These are phyloP conservation scores for Mycena amicta DNA, from an alignment of 768 basidiomycete species.

Conservation along the genomic window DNA sequence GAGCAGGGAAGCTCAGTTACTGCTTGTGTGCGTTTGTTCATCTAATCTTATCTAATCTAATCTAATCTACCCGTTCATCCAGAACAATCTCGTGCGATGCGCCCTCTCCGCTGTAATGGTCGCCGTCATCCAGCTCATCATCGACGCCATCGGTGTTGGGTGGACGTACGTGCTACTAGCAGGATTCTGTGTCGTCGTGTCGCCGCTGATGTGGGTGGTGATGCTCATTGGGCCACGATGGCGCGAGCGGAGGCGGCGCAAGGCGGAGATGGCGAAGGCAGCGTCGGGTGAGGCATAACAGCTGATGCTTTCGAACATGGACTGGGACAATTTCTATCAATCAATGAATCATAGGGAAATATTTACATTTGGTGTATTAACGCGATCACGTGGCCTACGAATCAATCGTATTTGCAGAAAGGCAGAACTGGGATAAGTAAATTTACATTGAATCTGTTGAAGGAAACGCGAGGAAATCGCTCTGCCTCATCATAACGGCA, in stretches of 20 bases:
- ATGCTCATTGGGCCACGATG: slow-evolving; percentile 45
- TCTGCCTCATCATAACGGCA: no score
- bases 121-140: slow-evolving; percentile 48
- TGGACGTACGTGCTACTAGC: slow-evolving; percentile 55
- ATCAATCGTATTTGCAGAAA: no score
- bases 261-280: slow-evolving; percentile 8
- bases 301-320: no score
- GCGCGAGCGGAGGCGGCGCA: slow-evolving; percentile 30
- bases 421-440: no score
- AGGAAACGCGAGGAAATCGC: no score
- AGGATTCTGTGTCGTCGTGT: slow-evolving; percentile 37
- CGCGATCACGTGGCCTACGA: no score
- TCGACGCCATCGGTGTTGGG: slow-evolving; percentile 45
- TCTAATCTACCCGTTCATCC: not conserved
- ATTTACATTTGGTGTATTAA: no score
- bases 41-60: not conserved
- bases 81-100: slow-evolving; percentile 61
- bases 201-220: slow-evolving; percentile 43
- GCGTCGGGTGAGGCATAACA: not conserved
- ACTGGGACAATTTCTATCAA: no score
- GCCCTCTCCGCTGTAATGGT: slow-evolving; percentile 46
- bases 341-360: no score
- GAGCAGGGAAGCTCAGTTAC: slow-evolving; percentile 28
- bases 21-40: slow-evolving; percentile 26
- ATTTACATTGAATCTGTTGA: no score